Evolutionary conservation across 345 rosid species (phyloP).

Genomic region (Streptanthus diversifolius): DNA sequence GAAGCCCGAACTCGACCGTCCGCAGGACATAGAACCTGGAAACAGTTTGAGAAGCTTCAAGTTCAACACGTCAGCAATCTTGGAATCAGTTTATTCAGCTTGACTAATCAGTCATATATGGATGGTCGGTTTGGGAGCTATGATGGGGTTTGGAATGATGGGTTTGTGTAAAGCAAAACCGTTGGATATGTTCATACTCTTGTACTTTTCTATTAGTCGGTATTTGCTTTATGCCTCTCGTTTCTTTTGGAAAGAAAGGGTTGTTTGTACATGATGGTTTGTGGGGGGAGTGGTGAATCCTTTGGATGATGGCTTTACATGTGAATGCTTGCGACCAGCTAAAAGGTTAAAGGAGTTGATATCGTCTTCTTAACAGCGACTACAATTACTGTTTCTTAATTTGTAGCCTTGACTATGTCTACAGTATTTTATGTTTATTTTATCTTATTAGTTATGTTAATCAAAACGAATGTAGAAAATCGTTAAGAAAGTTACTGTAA

Average conservation of each 20-base stretch:
- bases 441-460: background rate
- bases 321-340: slow-evolving; percentile 18
- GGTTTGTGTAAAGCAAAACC: slow-evolving; percentile 33
- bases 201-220: background rate
- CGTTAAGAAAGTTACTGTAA: background rate
- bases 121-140: slow-evolving; percentile 12
- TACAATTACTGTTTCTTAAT: background rate
- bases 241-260: slow-evolving; percentile 8
- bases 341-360: background rate
- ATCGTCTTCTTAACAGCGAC: background rate
- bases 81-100: slow-evolving; percentile 53
- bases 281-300: slow-evolving; percentile 12
- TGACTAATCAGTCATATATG: slow-evolving; percentile 10
- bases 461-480: background rate
- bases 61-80: slow-evolving; percentile 53
- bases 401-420: background rate
- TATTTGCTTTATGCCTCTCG: background rate
- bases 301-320: slow-evolving; percentile 21
- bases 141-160: slow-evolving; percentile 17
- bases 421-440: background rate
- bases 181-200: slow-evolving; percentile 26
- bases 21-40: slow-evolving; percentile 54
- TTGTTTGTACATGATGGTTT: slow-evolving; percentile 28
- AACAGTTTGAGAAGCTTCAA: slow-evolving; percentile 66
- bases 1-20: slow-evolving; percentile 41